Evolutionary conservation across 2,329 filamentous ascomycete species (phyloP), one percentile per base, ranked within the genome.

Genomic region (Thielaviopsis musarum): DNA sequence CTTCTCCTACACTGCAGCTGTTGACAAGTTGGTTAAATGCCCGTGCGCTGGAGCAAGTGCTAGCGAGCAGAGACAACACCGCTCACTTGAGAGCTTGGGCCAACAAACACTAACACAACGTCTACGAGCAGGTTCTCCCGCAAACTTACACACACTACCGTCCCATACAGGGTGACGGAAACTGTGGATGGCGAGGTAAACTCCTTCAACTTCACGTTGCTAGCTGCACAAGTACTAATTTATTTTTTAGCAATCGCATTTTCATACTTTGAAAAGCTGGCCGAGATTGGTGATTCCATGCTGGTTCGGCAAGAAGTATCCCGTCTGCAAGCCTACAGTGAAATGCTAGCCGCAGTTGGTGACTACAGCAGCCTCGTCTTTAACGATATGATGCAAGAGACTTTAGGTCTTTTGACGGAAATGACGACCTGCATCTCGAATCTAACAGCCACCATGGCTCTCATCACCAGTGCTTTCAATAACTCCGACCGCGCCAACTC

Each of bases 181-280:
- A 95, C 69, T 97, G 93, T 72, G 93, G 91, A 67, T 97, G 93
- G 91, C 82, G 91, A 85, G 93, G 91, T 96, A 78, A 75, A 84
- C 74, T 64, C 64, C 57, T 48, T 30, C 58, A 54, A 61, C 56
- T 58, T 60, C 48, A 54, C 3, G 21, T 12, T n/a, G 52, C 22
- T 7, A 17, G 26, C 28, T 17, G 51, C 45, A 34, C 58, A 9
- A 45, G 12, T 24, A 19, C 15, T 56, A 62, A 45, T 53, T 54
- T 24, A 12, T 57, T 59, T 48, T 62, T 41, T 70, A 97, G 93
- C 91, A 57, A 87, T 95, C 68, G 90, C 85, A 24, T 98, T 95
- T 71, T 84, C 84, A 64, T 97, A 96, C 71, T 95, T 94, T 68
- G 93, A 98, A 72, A 85, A 83, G 53, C 77, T 97, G 59, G 76